Evolutionary conservation across 768 basidiomycete species (phyloP), one percentile per base, ranked within the genome.

Genomic region (Coprinopsis marcescibilis): DNA sequence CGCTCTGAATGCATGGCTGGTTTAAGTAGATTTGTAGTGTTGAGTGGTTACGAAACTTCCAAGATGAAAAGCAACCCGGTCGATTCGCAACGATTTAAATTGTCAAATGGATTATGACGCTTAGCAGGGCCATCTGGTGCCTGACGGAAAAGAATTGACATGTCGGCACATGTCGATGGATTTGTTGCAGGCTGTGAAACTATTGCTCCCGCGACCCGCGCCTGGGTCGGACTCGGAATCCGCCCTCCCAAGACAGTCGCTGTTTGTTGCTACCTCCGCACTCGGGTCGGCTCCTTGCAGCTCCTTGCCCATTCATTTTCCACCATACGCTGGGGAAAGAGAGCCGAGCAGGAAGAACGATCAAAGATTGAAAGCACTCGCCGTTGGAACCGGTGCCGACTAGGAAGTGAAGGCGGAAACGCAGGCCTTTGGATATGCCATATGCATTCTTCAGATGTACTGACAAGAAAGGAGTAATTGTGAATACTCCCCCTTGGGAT

Each of bases 91-190:
- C 40, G 48, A 49, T 49, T 49, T 49, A 49, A 49, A 49, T 49
- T 49, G 48, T 49, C 48, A 49, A 39, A 26, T 36, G 12, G 23
- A 35, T 36, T 43, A 49, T 49, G 48, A 49, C 48, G 48, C 48
- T 36, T 24, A 37, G 48, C 40, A 53, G 33, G 48, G 33, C 50
- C 48, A 35, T 32, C 46, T 50, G 43, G 56, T 55, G 52, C 55
- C 57, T 57, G 54, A 38, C 48, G 42, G 37, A 52, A 49, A 39
- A 43, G 42, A 42, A 17, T 49, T 49, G 48, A 49, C 35, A 49
- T 48, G 38, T 23, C 47, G 47, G 47, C 47, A 48, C 40, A 48
- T 44, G 34, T 48, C 35, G 43, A n/a, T n/a, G n/a, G n/a, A 37
- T 38, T 37, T 39, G 35, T 44, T 37, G 48, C 43, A 43, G 47